phyloP scores from a whole-genome alignment of 2,329 filamentous ascomycete species.

The Aureobasidium subglaciale region DNA sequence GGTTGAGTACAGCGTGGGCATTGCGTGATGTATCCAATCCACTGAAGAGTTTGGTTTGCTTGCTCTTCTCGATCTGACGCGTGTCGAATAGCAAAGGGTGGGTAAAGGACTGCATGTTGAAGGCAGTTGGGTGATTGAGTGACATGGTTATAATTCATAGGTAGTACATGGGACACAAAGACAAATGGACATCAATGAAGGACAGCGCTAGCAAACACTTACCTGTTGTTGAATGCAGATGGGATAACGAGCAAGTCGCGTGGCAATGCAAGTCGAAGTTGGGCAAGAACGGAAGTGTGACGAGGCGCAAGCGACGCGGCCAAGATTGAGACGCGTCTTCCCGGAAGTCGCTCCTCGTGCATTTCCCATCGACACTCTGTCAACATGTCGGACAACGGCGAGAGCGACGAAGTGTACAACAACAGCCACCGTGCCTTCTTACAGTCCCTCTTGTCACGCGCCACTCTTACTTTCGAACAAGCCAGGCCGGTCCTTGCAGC shows the following conservation, averaged over 20 bases:
- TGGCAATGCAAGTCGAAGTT: too few relatives aligned
- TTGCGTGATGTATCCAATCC: not conserved
- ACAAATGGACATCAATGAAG: too few relatives aligned
- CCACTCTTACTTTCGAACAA: conserved; percentile 68
- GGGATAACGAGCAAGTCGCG: too few relatives aligned
- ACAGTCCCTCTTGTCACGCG: conserved; percentile 76
- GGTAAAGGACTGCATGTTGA: not conserved
- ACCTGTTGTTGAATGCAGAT: too few relatives aligned
- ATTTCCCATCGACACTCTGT: not conserved
- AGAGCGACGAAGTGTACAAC: conserved; percentile 36
- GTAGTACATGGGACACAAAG: not conserved
- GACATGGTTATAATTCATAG: not conserved
- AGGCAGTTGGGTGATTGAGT: not conserved
- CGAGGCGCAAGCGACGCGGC: not conserved
- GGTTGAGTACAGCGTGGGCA: not conserved
- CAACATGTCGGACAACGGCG: conserved; percentile 5
- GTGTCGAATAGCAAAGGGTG: not conserved
- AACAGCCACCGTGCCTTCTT: conserved; percentile 80
- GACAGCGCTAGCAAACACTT: conserved; percentile 1
- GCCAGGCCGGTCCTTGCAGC: conserved; percentile 67
- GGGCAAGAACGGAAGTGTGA: conserved; percentile 8
- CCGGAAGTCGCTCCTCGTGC: not conserved
- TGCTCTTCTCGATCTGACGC: not conserved
- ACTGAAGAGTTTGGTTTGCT: not conserved
- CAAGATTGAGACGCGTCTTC: conserved; percentile 12